phyloP scores from a whole-genome alignment of 148 eudicot species.

The Diospyros kaki region DNA sequence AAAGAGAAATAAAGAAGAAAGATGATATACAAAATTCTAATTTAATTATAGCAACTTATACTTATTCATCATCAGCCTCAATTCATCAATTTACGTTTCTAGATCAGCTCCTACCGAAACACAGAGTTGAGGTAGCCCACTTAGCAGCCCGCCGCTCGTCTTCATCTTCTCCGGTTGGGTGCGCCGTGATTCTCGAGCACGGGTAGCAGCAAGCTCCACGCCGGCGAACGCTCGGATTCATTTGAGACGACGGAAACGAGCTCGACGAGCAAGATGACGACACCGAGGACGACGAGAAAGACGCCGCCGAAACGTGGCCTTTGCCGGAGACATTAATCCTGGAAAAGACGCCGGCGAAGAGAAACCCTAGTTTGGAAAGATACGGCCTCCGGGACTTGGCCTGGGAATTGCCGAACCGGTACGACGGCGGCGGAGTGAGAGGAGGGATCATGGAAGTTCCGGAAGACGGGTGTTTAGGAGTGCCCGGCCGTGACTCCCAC shows the following conservation, averaged over 20 bases:
- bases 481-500: constrained; percentile 87
- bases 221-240: constrained; percentile 10
- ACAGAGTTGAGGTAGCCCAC: constrained; percentile 12
- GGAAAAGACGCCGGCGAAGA: background rate
- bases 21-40: no score
- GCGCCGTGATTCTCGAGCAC: background rate
- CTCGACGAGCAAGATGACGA: constrained; percentile 30
- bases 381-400: background rate
- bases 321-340: background rate
- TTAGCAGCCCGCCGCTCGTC: constrained; percentile 7
- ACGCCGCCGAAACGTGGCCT: constrained; percentile 11
- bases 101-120: constrained; percentile 16
- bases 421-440: constrained; percentile 51
- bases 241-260: constrained; percentile 11
- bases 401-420: constrained; percentile 1
- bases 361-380: background rate
- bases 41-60: no score
- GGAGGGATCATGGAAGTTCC: constrained; percentile 25
- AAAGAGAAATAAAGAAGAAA: no score
- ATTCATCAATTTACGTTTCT: no score
- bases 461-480: constrained; percentile 51
- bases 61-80: no score
- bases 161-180: background rate
- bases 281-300: constrained; percentile 13
- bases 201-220: background rate